These are phyloP conservation scores for Phlyctochytrium bullatum DNA, from an alignment of 192 early-diverging fungal species.

Conservation along the genomic window DNA sequence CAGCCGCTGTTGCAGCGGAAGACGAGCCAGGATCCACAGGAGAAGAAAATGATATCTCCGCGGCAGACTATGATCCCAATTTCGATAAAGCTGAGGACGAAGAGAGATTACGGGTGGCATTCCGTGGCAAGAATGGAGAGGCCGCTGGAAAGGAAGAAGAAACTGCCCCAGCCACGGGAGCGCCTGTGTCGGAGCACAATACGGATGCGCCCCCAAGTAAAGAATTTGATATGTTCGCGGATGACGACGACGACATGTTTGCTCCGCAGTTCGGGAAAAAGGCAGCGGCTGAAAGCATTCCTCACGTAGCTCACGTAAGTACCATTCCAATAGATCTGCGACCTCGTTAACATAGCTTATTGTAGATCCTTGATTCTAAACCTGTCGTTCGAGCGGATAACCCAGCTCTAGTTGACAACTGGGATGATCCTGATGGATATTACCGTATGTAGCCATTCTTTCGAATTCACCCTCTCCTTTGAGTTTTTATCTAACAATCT, in stretches of 20 bases:
- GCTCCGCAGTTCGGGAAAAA: constrained; percentile 31
- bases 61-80: constrained; percentile 80
- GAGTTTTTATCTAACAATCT: too few relatives aligned
- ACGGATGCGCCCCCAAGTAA: background rate
- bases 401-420: constrained; percentile 74
- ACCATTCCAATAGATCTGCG: too few relatives aligned
- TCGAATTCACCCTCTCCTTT: background rate
- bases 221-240: constrained; percentile 69
- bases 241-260: constrained; percentile 81
- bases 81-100: constrained; percentile 70
- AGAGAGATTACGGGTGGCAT: constrained; percentile 20
- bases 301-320: constrained; percentile 26
- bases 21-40: too few relatives aligned
- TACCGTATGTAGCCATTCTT: constrained; percentile 74
- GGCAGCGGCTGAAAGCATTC: constrained; percentile 14
- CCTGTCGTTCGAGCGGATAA: constrained; percentile 39
- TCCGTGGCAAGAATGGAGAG: background rate
- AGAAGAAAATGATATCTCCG: constrained; percentile 29
- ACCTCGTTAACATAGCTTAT: too few relatives aligned
- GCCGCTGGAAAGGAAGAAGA: constrained; percentile 1
- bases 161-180: background rate
- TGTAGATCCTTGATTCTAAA: constrained; percentile 40
- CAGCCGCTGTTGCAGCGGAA: background rate
- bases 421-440: constrained; percentile 98
- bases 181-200: constrained; percentile 3